Evolutionary conservation across 495 filamentous ascomycete genomes (phyloP).

Genomic region (Annulohypoxylon maeteangense): DNA sequence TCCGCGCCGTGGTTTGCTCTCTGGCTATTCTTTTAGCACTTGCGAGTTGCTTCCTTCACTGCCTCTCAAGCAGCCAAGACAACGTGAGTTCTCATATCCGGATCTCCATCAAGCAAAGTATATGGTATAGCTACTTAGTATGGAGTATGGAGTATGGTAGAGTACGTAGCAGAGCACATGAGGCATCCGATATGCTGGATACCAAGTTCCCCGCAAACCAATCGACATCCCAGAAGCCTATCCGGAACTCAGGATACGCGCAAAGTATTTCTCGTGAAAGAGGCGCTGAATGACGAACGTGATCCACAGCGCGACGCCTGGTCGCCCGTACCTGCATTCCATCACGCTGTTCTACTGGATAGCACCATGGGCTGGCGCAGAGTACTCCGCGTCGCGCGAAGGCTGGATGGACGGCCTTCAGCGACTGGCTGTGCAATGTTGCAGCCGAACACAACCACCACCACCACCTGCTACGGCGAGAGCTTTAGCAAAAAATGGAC

Average conservation of each 20-base stretch:
- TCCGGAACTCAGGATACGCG: slow-evolving; percentile 28
- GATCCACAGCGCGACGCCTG: slow-evolving; percentile 41
- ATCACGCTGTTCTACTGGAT: slow-evolving; percentile 41
- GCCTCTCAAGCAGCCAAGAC: neutral
- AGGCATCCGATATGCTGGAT: slow-evolving; percentile 26
- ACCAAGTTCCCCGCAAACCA: slow-evolving; percentile 29
- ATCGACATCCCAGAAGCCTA: slow-evolving; percentile 19
- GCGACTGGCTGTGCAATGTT: slow-evolving; percentile 51
- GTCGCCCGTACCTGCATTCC: slow-evolving; percentile 43
- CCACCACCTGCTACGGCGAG: slow-evolving; percentile 16
- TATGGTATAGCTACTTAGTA: no score
- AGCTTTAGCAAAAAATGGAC: slow-evolving; percentile 43
- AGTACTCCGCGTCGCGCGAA: slow-evolving; percentile 44
- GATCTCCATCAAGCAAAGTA: neutral
- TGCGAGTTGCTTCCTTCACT: neutral
- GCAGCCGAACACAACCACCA: slow-evolving; percentile 46
- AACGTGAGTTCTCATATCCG: slow-evolving; percentile 23
- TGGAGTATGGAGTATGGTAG: neutral
- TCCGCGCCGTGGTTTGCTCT: neutral
- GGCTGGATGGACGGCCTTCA: slow-evolving; percentile 46
- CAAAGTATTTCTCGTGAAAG: slow-evolving; percentile 41
- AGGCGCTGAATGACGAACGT: slow-evolving; percentile 41
- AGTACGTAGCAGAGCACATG: slow-evolving; percentile 12
- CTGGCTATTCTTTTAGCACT: neutral
- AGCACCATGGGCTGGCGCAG: slow-evolving; percentile 34